These are phyloP conservation scores for Carex myosuroides DNA, from an alignment of 176 grass and related monocot genomes.

Conservation along the genomic window DNA sequence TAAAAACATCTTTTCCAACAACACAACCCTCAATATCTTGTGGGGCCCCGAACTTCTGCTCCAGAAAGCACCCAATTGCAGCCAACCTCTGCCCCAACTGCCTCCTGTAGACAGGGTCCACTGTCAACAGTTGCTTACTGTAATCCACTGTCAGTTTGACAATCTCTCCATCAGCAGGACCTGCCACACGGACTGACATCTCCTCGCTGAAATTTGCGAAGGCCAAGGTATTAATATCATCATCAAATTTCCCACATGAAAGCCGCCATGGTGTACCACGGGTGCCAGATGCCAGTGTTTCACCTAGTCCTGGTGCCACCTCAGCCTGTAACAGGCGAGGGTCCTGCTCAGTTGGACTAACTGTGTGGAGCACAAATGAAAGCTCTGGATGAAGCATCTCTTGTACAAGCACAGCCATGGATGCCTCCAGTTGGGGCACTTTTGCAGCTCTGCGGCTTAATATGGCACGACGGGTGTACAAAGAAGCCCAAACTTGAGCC, in stretches of 20 bases:
- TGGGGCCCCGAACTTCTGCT: conserved; percentile 70
- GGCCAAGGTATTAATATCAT: conserved; percentile 51
- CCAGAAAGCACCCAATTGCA: conserved; percentile 75
- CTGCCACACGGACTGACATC: conserved; percentile 48
- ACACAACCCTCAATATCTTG: conserved; percentile 96
- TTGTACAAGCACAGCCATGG: conserved; percentile 89
- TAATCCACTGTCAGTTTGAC: conserved; percentile 61
- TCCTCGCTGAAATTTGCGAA: conserved; percentile 97
- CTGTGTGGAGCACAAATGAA: conserved; percentile 89
- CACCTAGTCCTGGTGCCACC: conserved; percentile 71
- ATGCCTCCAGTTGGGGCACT: conserved; percentile 65
- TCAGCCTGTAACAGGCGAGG: conserved; percentile 63
- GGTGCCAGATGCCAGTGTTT: conserved; percentile 85
- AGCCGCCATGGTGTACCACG: conserved; percentile 92
- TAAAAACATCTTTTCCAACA: conserved; percentile 64
- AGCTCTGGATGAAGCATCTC: conserved; percentile 77
- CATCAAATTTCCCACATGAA: conserved; percentile 65
- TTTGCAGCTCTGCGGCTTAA: conserved; percentile 70
- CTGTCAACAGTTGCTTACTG: conserved; percentile 68
- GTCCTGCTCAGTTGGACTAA: conserved; percentile 61
- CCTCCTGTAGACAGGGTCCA: conserved; percentile 51
- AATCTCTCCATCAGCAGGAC: conserved; percentile 60
- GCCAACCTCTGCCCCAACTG: conserved; percentile 71
- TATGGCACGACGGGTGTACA: conserved; percentile 85
- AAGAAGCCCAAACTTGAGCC: conserved; percentile 72